phyloP scores from a whole-genome alignment of 495 filamentous ascomycete genomes.

The Penicillium canariense region DNA sequence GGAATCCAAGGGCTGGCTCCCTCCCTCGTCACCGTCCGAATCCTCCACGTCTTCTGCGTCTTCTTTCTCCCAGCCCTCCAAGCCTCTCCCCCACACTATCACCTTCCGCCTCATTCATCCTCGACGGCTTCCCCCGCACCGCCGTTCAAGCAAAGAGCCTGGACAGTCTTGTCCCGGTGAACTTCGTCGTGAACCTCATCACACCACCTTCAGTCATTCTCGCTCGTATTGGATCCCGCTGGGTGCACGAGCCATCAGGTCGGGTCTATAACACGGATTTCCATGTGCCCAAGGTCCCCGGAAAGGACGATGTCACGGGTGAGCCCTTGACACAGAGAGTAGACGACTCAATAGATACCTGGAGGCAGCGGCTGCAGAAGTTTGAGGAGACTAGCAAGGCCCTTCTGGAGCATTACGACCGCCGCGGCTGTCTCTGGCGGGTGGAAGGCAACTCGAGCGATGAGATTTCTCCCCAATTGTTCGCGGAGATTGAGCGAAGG shows the following conservation, averaged over 20 bases:
- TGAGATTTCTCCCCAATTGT: conserved; percentile 86
- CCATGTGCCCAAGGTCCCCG: conserved; percentile 75
- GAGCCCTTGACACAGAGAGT: conserved; percentile 76
- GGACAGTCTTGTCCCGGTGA: conserved; percentile 81
- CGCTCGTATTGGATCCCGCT: conserved; percentile 82
- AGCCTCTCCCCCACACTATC: conserved; percentile 55
- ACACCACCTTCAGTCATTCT: conserved; percentile 70
- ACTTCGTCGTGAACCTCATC: conserved; percentile 69
- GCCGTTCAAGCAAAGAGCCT: conserved; percentile 72
- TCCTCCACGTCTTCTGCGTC: conserved; percentile 20
- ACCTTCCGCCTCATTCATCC: conserved; percentile 82
- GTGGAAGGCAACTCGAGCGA: conserved; percentile 86
- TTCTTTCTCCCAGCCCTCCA: conserved; percentile 10
- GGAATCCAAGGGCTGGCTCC: conserved; percentile 77
- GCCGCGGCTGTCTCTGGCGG: conserved; percentile 81
- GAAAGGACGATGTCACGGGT: conserved; percentile 88
- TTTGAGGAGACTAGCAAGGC: conserved; percentile 86
- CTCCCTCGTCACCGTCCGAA: conserved; percentile 21
- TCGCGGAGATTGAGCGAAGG: conserved; percentile 71
- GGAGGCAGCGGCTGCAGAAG: conserved; percentile 70
- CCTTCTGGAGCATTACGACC: conserved; percentile 83
- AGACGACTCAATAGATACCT: conserved; percentile 86
- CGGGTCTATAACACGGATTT: conserved; percentile 93
- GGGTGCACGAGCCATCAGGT: conserved; percentile 91
- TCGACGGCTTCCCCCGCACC: conserved; percentile 95